phyloP scores from a whole-genome alignment of 2,329 filamentous ascomycete species.

The Pezicula rhizophila region DNA sequence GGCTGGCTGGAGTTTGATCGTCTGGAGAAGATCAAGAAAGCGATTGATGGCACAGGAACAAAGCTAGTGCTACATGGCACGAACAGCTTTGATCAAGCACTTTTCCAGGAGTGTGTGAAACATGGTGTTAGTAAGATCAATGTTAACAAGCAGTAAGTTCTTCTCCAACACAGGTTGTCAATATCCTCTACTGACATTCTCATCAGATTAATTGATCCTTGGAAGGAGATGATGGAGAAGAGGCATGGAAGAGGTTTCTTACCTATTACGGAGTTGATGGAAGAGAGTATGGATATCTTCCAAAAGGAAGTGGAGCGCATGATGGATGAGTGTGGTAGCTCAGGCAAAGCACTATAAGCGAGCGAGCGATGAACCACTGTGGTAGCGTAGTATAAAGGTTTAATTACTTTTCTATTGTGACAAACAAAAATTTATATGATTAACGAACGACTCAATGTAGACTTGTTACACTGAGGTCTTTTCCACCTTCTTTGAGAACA shows the following conservation, averaged over 20 bases:
- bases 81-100: constrained; percentile 43
- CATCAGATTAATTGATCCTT: constrained; percentile 19
- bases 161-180: constrained; percentile 22
- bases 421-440: background rate
- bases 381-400: background rate
- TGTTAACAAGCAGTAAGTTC: constrained; percentile 40
- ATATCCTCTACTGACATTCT: constrained; percentile 33
- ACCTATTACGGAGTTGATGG: constrained; percentile 22
- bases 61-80: constrained; percentile 46
- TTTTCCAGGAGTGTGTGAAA: constrained; percentile 43
- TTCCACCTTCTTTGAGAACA: constrained; percentile 10
- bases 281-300: constrained; percentile 20
- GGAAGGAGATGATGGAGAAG: constrained; percentile 19
- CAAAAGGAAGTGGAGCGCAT: constrained; percentile 19
- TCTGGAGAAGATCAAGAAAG: constrained; percentile 15
- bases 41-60: constrained; percentile 33
- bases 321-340: constrained; percentile 22
- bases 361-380: constrained; percentile 2
- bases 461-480: background rate
- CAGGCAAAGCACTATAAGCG: constrained; percentile 12
- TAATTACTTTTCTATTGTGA: background rate
- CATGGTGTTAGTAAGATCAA: constrained; percentile 49
- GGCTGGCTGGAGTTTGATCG: constrained; percentile 11
- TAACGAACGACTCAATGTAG: background rate
- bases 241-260: constrained; percentile 12